Percentiles rank a stretch among this genome's conserved stretches.
These are phyloP conservation scores for Solanum bukasovii DNA, from an alignment of 257 asterid genomes.

Conservation along the genomic window DNA sequence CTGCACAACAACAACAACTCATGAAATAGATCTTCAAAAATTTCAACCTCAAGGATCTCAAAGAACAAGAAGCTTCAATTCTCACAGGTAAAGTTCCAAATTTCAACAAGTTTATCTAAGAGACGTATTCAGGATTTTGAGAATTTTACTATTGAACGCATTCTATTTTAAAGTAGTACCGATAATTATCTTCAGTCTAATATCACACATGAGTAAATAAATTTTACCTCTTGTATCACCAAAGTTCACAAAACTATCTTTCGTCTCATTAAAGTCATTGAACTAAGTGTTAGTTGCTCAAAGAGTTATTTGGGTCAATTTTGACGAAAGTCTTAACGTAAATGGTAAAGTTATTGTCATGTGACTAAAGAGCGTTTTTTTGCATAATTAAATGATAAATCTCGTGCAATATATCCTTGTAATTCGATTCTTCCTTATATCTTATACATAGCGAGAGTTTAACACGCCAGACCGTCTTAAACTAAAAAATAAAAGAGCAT, in stretches of 20 bases:
- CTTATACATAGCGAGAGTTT: fast-evolving
- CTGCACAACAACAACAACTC: slow-evolving; percentile 30
- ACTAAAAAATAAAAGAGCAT: not conserved
- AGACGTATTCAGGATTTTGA: not conserved
- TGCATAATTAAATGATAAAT: too few species aligned
- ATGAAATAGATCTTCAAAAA: not conserved
- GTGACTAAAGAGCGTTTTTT: fast-evolving
- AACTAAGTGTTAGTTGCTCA: not conserved
- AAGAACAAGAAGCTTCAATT: not conserved
- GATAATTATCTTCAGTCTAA: not conserved
- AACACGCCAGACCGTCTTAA: fast-evolving
- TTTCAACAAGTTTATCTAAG: not conserved
- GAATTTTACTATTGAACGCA: not conserved
- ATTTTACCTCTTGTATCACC: not conserved
- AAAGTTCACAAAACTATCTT: not conserved
- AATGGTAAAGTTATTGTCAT: not conserved
- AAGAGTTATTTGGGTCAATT: not conserved
- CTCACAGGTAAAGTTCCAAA: not conserved
- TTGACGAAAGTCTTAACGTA: not conserved
- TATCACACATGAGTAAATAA: not conserved
- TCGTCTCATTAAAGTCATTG: not conserved
- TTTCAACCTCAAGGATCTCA: not conserved
- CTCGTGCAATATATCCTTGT: not conserved
- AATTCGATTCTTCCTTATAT: fast-evolving
- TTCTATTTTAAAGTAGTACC: not conserved